A percentile compares a stretch with the other conserved stretches of the same genome.
These are phyloP conservation scores for Macrophomina phaseolina DNA, from an alignment of 2,329 filamentous ascomycete species.

Conservation along the genomic window DNA sequence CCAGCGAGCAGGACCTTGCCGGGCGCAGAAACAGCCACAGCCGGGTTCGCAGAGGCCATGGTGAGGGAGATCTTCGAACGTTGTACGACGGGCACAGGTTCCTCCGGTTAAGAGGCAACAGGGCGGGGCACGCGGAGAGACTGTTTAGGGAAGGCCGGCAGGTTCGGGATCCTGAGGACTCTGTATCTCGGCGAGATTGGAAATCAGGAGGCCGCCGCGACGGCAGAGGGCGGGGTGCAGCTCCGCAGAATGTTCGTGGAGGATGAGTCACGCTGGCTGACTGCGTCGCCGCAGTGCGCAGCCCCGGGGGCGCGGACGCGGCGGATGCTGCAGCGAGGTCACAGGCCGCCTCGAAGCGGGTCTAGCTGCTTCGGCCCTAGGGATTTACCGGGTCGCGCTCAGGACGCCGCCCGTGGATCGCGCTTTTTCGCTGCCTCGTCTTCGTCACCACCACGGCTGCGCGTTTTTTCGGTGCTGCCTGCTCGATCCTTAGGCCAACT, in stretches of 20 bases:
- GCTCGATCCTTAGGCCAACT: constrained; percentile 18
- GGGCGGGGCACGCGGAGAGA: constrained; percentile 12
- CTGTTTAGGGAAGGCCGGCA: constrained; percentile 5
- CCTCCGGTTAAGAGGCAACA: constrained; percentile 10
- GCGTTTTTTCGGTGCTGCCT: constrained; percentile 15
- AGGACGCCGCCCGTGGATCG: constrained; percentile 11
- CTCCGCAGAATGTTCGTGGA: constrained; percentile 25
- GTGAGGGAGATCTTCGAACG: constrained; percentile 64
- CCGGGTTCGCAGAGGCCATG: constrained; percentile 29
- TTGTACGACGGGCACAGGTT: constrained; percentile 72
- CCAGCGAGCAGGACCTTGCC: constrained; percentile 96
- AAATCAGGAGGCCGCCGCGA: constrained; percentile 14
- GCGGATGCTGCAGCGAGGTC: constrained; percentile 19
- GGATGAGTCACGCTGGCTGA: constrained; percentile 24
- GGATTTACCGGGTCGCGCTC: constrained; percentile 14
- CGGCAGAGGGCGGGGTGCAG: constrained; percentile 22
- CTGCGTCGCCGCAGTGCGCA: constrained; percentile 11
- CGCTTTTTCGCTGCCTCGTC: constrained; percentile 17
- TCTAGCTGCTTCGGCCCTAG: constrained; percentile 15
- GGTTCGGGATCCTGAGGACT: constrained; percentile 10
- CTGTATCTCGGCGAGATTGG: constrained; percentile 13
- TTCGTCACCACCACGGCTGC: constrained; percentile 15
- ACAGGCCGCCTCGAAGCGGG: constrained; percentile 1
- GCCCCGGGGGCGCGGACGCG: constrained; percentile 15
- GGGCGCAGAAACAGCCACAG: constrained; percentile 74